Percentiles rank a stretch among this genome's conserved stretches.
Evolutionary conservation across 1,139 yeast species (phyloP).

Genomic region (Blastobotrys malaysiensis): DNA sequence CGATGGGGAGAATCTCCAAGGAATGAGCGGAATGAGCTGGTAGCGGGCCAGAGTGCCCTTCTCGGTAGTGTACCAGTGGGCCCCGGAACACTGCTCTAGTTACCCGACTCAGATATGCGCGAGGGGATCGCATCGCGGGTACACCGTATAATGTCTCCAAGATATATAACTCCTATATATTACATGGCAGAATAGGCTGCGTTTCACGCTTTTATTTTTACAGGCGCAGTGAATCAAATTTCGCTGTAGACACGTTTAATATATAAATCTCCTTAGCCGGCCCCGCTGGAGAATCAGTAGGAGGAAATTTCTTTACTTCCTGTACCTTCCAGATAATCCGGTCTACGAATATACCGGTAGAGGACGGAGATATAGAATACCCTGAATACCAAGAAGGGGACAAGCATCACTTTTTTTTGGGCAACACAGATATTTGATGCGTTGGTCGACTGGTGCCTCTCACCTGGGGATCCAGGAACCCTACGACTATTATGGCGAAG

Average conservation of each 20-base stretch:
- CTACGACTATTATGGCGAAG: slow-evolving; percentile 32
- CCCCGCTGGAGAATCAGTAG: too few relatives aligned
- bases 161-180: not conserved
- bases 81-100: too few relatives aligned
- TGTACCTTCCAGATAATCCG: too few relatives aligned
- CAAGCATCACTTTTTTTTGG: not conserved
- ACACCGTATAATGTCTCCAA: not conserved
- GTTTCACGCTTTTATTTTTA: not conserved
- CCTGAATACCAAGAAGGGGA: too few relatives aligned
- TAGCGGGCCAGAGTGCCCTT: too few relatives aligned
- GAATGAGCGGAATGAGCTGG: too few relatives aligned
- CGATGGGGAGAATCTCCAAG: too few relatives aligned
- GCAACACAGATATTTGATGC: not conserved
- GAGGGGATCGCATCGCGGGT: not conserved
- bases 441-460: not conserved
- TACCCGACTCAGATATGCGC: too few relatives aligned
- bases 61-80: too few relatives aligned
- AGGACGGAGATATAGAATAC: too few relatives aligned
- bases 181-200: not conserved
- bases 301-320: too few relatives aligned
- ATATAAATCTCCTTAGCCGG: not conserved
- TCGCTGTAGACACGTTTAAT: not conserved
- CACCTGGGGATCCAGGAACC: slow-evolving; percentile 43
- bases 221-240: not conserved
- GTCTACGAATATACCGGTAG: too few relatives aligned